phyloP scores from a whole-genome alignment of 2,329 filamentous ascomycete genomes.

The Acrocalymma vagum region DNA sequence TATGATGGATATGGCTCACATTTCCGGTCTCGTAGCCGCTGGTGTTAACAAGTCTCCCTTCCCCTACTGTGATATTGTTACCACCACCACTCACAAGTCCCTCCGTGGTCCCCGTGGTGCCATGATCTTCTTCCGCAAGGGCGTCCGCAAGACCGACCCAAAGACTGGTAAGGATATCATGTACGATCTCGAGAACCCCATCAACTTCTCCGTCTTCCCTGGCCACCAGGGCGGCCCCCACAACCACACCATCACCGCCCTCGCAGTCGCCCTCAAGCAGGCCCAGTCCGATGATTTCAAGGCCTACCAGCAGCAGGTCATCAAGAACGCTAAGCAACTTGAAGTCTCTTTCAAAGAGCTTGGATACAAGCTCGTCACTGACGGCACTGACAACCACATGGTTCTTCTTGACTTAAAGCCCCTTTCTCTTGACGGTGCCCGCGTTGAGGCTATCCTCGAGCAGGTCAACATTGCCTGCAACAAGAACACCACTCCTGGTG shows the following conservation, averaged over 20 bases:
- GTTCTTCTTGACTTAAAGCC: constrained; percentile 92
- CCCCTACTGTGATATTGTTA: constrained; percentile 89
- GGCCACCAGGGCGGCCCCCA: constrained; percentile 98
- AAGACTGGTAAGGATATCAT: constrained; percentile 86
- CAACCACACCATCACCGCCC: constrained; percentile 97
- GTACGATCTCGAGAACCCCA: constrained; percentile 91
- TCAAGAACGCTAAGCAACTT: constrained; percentile 90
- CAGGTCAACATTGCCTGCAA: constrained; percentile 96
- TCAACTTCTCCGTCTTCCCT: constrained; percentile 97
- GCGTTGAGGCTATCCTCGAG: constrained; percentile 89
- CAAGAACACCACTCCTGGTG: constrained; percentile 98
- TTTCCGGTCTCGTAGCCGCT: constrained; percentile 91
- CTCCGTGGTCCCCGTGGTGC: constrained; percentile 93
- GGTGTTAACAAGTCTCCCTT: constrained; percentile 93
- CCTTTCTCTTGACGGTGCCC: constrained; percentile 84
- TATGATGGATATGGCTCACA: constrained; percentile 95
- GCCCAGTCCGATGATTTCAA: constrained; percentile 89
- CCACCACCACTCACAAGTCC: constrained; percentile 97
- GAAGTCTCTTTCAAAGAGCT: constrained; percentile 71
- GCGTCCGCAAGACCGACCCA: constrained; percentile 80
- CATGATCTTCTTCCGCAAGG: constrained; percentile 98
- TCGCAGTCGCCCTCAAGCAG: constrained; percentile 94
- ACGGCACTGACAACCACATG: constrained; percentile 97
- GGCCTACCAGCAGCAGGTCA: constrained; percentile 88
- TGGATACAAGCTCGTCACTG: constrained; percentile 89